Evolutionary conservation across 169 alveolate species (phyloP).

Genomic region (Plasmodium chabaudi): DNA sequence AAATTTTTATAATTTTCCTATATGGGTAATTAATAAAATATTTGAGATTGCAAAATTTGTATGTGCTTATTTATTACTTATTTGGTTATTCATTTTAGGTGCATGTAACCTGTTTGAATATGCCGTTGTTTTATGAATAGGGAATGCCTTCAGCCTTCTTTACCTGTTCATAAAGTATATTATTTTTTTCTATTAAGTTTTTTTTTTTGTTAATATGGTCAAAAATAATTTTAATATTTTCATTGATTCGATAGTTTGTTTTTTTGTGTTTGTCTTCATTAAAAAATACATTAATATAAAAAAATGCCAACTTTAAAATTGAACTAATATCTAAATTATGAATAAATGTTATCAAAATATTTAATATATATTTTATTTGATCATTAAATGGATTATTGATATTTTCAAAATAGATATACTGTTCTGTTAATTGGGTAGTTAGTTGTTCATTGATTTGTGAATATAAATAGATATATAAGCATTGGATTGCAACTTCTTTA

Average conservation of each 20-base stretch:
- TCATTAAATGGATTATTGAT: conserved; percentile 19
- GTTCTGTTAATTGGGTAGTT: not conserved
- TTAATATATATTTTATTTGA: conserved; percentile 15
- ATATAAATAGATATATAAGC: conserved; percentile 54
- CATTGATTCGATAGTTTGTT: conserved; percentile 17
- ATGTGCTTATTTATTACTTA: no score
- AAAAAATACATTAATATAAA: conserved; percentile 49
- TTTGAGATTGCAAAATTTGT: no score
- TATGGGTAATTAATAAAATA: no score
- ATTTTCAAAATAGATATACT: no score
- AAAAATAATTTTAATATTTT: conserved; percentile 55
- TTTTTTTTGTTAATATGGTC: conserved; percentile 66
- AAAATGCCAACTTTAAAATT: conserved; percentile 65
- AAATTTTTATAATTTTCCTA: no score
- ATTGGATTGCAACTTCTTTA: conserved; percentile 54
- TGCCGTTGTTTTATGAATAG: not conserved
- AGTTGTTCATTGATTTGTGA: conserved; percentile 39
- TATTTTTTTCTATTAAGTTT: conserved; percentile 56
- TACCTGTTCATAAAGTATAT: conserved; percentile 67
- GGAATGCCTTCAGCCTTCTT: conserved; percentile 20
- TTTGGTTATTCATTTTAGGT: no score
- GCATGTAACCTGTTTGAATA: no score
- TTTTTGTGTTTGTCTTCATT: conserved; percentile 28
- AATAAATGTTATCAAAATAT: conserved; percentile 58
- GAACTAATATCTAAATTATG: conserved; percentile 61